Conservation (phyloP, 139 green algal genomes). For the Medakamo hakoo region DNA sequence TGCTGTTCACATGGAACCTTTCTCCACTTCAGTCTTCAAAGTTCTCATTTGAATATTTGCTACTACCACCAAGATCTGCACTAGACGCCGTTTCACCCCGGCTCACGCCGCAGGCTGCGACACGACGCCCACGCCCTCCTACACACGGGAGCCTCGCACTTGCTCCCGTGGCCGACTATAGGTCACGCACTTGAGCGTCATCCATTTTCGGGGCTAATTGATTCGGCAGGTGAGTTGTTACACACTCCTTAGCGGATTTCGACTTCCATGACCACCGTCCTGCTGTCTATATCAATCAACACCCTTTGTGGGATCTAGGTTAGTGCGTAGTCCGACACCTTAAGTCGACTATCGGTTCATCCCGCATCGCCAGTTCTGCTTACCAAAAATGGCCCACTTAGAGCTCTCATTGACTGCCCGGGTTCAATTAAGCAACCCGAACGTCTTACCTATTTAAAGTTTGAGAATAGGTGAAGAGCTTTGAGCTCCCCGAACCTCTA, state of each 20-base stretch:
- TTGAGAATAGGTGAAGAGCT: conserved; percentile 86
- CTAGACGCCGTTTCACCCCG: conserved; percentile 65
- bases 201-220: conserved; percentile 93
- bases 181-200: conserved; percentile 79
- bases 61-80: conserved; percentile 92
- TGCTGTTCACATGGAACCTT: conserved; percentile 91
- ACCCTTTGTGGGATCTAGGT: conserved; percentile 90
- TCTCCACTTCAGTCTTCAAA: conserved; percentile 79
- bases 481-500: conserved; percentile 66
- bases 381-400: conserved; percentile 87
- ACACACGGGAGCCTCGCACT: conserved; percentile 76
- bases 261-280: conserved; percentile 95
- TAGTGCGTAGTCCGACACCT: conserved; percentile 76
- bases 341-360: conserved; percentile 85
- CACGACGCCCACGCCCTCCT: conserved; percentile 75
- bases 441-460: conserved; percentile 86
- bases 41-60: conserved; percentile 91
- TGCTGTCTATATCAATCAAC: conserved; percentile 88
- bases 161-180: conserved; percentile 72
- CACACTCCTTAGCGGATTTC: conserved; percentile 95
- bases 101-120: conserved; percentile 64
- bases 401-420: conserved; percentile 61
- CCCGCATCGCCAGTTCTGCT: conserved; percentile 92
- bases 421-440: conserved; percentile 70
- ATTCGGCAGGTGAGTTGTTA: conserved; percentile 97